Base-by-base conservation (phyloP, 805 yeast species). In the Yamadazyma nakazawae region DNA sequence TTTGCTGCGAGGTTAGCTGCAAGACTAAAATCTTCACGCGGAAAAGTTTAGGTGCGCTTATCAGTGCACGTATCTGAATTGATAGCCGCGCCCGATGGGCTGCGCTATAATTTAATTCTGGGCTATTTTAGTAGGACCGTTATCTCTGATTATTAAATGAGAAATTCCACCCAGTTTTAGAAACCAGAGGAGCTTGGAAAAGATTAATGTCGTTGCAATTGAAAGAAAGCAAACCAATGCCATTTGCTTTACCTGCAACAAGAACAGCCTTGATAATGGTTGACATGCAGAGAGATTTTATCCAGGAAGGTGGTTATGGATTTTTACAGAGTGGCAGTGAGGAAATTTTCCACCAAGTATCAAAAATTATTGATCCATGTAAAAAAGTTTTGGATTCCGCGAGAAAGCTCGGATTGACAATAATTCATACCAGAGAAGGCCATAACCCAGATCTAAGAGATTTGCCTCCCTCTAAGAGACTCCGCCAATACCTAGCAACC, bases 371-470 rank as follows among this genome's bases (percentile, higher is more conserved):
- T 18, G 45, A 32, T 7, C 43, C 48, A 2, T 49, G 52, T 34
- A 28, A 30, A 14, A 16, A 43, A 36, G 43, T 40, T 2, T 34
- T 49, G 14, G 31, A 17, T 7, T 47, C 52, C 10, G 52, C 52
- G 7, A 44, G 49, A 28, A 34, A 39, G 9, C 19, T 49, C 14
- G 49, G 47, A 2, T 11, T 49, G 30, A 46, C 50, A 4, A 17
- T 46, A 9, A 43, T 49, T n/a, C 50, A 46, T 16, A 49, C 50
- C 9, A 32, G 50, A 39, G 52, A 49, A 34, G 52, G 49, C 7
- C 52, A 46, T 18, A 31, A 37, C 13, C 40, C 43, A 9, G 50
- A 49, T 45, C 37, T 46, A 10, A 39, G 52, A 43, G 52, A 49
- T 18, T 24, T 49, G 9, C 37, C 52, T 4, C 40, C 46, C 5